Percentiles rank a stretch among this genome's conserved stretches.
Conservation (phyloP, 2,329 filamentous ascomycete genomes). For the Xylaria sp. region DNA sequence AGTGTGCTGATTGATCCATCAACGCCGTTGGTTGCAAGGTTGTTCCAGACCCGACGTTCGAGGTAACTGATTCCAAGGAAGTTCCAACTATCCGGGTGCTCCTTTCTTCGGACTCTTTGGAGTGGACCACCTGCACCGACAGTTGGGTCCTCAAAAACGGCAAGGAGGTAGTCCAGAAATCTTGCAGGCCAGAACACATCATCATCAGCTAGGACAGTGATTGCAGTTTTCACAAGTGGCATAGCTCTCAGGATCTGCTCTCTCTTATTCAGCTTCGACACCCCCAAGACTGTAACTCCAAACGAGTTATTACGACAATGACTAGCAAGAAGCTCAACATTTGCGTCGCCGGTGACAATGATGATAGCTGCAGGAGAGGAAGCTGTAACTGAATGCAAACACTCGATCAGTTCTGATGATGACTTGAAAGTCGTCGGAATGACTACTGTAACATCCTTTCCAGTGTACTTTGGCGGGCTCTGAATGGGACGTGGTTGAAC, state of each 20-base stretch:
- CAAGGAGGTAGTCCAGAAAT: conserved; percentile 15
- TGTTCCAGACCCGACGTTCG: conserved; percentile 19
- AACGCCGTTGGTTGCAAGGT: conserved; percentile 9
- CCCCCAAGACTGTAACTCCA: not conserved
- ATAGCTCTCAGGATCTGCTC: conserved; percentile 9
- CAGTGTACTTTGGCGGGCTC: not conserved
- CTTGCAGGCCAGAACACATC: conserved; percentile 3
- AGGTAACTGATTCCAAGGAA: conserved; percentile 17
- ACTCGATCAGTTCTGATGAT: not conserved
- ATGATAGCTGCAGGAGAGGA: conserved; percentile 6
- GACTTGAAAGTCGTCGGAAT: conserved; percentile 19
- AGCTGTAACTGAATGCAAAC: not conserved
- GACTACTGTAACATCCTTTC: conserved; percentile 11
- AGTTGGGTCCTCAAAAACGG: conserved; percentile 9
- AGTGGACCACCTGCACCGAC: conserved; percentile 13
- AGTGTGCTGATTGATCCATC: conserved; percentile 16
- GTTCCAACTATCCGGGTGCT: conserved; percentile 7
- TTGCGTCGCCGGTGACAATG: conserved; percentile 3
- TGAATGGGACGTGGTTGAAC: not conserved
- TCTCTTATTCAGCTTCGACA: conserved; percentile 9
- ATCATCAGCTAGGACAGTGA: conserved; percentile 12
- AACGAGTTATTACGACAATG: not conserved
- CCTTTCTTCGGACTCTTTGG: conserved; percentile 1
- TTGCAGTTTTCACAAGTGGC: not conserved
- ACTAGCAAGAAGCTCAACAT: not conserved